A percentile compares a stretch with the other conserved stretches of the same genome.
phyloP scores from a whole-genome alignment of 805 yeast species.

The Phaffomyces antillensis region DNA sequence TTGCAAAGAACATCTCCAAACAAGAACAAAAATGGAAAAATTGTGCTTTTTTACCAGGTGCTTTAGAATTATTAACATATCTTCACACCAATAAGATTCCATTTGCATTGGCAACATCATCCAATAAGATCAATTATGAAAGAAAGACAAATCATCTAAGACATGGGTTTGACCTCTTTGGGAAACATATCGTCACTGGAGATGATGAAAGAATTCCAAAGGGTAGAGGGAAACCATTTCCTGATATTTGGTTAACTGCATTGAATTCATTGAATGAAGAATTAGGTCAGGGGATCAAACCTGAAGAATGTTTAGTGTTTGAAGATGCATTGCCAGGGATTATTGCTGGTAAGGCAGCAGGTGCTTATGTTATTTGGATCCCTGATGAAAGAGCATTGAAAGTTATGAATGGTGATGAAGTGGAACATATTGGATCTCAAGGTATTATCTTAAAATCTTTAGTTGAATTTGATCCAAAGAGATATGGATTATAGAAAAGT shows the following conservation, averaged over 20 bases:
- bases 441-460: conserved; percentile 54
- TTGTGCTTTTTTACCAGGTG: conserved; percentile 77
- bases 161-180: conserved; percentile 59
- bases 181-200: conserved; percentile 69
- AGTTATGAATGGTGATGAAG: conserved; percentile 44
- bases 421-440: conserved; percentile 41
- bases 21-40: conserved; percentile 54
- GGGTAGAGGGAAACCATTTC: conserved; percentile 90
- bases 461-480: conserved; percentile 41
- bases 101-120: conserved; percentile 87
- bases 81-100: conserved; percentile 54
- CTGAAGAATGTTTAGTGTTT: conserved; percentile 80
- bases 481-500: conserved; percentile 33
- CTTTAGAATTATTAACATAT: conserved; percentile 54
- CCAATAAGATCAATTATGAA: conserved; percentile 52
- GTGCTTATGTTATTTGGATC: conserved; percentile 87
- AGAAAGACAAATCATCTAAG: conserved; percentile 67
- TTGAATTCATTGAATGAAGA: conserved; percentile 55
- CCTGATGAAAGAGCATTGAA: conserved; percentile 73
- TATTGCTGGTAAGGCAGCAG: conserved; percentile 73
- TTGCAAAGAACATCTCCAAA: conserved; percentile 40
- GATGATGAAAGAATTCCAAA: conserved; percentile 77
- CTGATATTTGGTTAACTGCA: conserved; percentile 88
- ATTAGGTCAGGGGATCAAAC: conserved; percentile 50
- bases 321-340: conserved; percentile 97